These are phyloP conservation scores for Cryomyces minteri DNA, from an alignment of 495 filamentous ascomycete genomes.

Conservation along the genomic window DNA sequence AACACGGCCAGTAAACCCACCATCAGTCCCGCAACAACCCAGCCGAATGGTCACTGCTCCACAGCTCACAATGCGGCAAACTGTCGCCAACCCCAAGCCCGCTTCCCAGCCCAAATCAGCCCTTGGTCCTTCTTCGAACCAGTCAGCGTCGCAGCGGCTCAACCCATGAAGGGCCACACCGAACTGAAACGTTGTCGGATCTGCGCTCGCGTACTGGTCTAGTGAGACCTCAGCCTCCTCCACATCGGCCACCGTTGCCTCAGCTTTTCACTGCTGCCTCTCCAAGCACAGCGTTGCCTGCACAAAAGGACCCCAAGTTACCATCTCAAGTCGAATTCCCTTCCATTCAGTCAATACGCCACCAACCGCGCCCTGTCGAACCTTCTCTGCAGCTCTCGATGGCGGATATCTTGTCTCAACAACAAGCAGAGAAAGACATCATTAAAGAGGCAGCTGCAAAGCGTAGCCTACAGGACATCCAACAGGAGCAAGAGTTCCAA, in stretches of 20 bases:
- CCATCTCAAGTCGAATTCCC: slow-evolving; percentile 6
- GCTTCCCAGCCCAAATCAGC: slow-evolving; percentile 15
- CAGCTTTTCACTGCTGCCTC: no score
- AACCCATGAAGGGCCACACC: no score
- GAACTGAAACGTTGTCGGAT: no score
- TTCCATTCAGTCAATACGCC: slow-evolving; percentile 23
- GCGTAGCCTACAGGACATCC: slow-evolving; percentile 78
- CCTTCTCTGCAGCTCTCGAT: slow-evolving; percentile 50
- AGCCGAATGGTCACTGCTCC: slow-evolving; percentile 21
- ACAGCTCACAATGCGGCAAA: slow-evolving; percentile 44
- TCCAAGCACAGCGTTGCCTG: no score
- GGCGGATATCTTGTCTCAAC: slow-evolving; percentile 74
- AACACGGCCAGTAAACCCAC: slow-evolving; percentile 8
- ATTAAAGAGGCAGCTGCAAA: slow-evolving; percentile 71
- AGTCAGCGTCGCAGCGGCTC: slow-evolving; percentile 1
- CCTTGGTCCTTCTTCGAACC: slow-evolving; percentile 7
- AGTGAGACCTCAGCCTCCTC: no score
- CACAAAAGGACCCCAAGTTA: no score
- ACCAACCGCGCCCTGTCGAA: slow-evolving; percentile 23
- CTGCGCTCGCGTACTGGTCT: no score
- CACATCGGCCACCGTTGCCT: no score
- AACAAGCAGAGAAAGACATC: slow-evolving; percentile 67
- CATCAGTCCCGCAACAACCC: slow-evolving; percentile 3
- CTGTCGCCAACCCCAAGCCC: slow-evolving; percentile 32
- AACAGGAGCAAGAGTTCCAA: slow-evolving; percentile 89